Conservation (phyloP, 768 basidiomycete genomes). For the Scleroderma citrinum region DNA sequence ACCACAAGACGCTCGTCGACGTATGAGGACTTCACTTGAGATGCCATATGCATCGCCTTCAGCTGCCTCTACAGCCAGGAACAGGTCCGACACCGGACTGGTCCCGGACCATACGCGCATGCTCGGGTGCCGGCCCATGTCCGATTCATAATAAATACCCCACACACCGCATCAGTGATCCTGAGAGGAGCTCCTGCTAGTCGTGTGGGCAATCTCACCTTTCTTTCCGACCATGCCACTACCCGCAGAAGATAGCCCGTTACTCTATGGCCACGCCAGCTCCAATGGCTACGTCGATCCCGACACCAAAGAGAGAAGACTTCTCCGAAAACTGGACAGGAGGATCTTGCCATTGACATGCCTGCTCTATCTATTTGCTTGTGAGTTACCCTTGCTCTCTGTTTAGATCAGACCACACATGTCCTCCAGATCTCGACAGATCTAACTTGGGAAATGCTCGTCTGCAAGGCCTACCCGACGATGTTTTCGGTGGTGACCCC, state of each 20-base stretch:
- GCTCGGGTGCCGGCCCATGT: background rate
- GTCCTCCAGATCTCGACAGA: conserved; percentile 51
- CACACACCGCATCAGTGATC: background rate
- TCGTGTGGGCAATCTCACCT: background rate
- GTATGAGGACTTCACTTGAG: no score
- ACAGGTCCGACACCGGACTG: background rate
- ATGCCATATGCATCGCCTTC: background rate
- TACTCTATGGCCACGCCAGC: no score
- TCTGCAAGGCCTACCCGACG: conserved; percentile 61
- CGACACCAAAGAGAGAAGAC: conserved; percentile 38
- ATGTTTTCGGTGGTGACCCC: conserved; percentile 61
- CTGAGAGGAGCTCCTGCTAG: background rate
- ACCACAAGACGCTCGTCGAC: no score
- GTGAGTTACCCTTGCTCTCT: conserved; percentile 35
- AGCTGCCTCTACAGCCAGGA: background rate
- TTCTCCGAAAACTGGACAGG: conserved; percentile 60
- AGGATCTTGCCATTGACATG: conserved; percentile 69
- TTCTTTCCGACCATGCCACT: background rate
- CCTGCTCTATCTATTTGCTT: conserved; percentile 71
- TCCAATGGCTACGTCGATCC: no score
- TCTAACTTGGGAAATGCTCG: conserved; percentile 78
- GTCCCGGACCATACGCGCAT: background rate
- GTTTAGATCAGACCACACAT: background rate
- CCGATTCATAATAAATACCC: background rate
- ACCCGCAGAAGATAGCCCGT: conserved; percentile 15